A percentile compares a stretch with the other conserved stretches of the same genome.
Conservation (phyloP, 257 asterid genomes). For the Ehretia macrophylla region DNA sequence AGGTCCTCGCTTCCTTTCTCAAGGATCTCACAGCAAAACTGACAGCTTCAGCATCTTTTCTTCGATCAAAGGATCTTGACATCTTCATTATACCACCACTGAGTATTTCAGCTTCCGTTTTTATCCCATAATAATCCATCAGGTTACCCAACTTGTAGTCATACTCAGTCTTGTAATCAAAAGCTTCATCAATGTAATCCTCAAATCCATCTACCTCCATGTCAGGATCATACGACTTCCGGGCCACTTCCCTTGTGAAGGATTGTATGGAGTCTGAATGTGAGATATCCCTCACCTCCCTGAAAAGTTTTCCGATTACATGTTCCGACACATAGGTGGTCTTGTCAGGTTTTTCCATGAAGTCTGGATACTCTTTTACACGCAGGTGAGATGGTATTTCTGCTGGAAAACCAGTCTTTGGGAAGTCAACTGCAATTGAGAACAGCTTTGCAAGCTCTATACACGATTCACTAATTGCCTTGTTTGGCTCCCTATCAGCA, state of each 20-base stretch:
- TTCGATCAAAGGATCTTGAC: conserved; percentile 49
- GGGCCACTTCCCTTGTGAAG: conserved; percentile 43
- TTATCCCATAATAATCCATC: conserved; percentile 62
- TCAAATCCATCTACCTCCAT: conserved; percentile 48
- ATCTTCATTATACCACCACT: conserved; percentile 48
- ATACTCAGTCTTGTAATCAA: conserved; percentile 39
- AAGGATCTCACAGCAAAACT: conserved; percentile 45
- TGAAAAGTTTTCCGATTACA: conserved; percentile 54
- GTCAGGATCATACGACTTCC: conserved; percentile 36
- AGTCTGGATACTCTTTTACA: conserved; percentile 59
- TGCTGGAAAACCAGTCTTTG: conserved; percentile 60
- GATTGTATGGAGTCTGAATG: conserved; percentile 11
- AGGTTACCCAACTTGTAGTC: conserved; percentile 60
- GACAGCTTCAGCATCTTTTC: conserved; percentile 50
- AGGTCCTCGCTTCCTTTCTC: conserved; percentile 52
- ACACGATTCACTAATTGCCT: conserved; percentile 39
- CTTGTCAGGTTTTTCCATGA: conserved; percentile 60
- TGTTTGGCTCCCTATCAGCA: conserved; percentile 39
- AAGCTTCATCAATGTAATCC: conserved; percentile 43
- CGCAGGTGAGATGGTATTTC: conserved; percentile 47
- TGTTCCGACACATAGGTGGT: conserved; percentile 29
- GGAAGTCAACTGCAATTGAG: conserved; percentile 62
- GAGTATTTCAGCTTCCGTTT: conserved; percentile 58
- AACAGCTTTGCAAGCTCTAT: conserved; percentile 39
- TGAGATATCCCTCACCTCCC: conserved; percentile 43